Conservation (phyloP, 176 grass and related monocot species). For the Eleusine indica region DNA sequence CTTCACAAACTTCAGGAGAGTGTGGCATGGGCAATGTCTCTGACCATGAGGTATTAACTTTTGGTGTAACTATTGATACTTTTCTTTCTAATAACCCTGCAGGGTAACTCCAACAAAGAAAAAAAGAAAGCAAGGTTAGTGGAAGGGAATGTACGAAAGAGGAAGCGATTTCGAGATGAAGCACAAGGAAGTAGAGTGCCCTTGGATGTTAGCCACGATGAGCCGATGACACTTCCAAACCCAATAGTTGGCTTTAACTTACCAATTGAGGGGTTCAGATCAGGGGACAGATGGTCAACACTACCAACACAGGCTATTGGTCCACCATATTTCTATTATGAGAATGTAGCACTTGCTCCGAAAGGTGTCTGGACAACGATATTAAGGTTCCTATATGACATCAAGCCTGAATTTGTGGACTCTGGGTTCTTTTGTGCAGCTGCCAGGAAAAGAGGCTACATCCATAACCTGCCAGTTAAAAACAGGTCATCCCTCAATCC, state of each 20-base stretch:
- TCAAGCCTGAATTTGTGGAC: constrained; percentile 80
- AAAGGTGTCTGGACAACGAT: constrained; percentile 72
- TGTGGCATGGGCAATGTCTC: too few relatives aligned
- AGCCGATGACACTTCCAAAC: constrained; percentile 49
- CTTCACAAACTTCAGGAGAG: too few relatives aligned
- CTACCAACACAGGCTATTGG: constrained; percentile 55
- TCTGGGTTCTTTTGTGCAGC: constrained; percentile 79
- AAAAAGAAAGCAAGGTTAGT: not conserved
- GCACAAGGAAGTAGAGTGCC: constrained; percentile 27
- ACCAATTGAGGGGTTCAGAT: constrained; percentile 39
- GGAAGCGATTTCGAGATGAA: constrained; percentile 41
- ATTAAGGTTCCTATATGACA: constrained; percentile 67
- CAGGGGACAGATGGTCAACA: constrained; percentile 15
- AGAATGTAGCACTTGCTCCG: constrained; percentile 81
- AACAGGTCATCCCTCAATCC: constrained; percentile 62
- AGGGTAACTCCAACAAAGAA: too few relatives aligned
- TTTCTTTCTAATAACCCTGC: too few relatives aligned
- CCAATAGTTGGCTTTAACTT: constrained; percentile 81
- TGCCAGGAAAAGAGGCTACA: constrained; percentile 73
- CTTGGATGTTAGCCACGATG: constrained; percentile 35
- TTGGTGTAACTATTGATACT: too few relatives aligned
- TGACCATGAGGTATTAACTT: not conserved
- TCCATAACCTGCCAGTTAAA: constrained; percentile 71
- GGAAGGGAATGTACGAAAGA: constrained; percentile 39
- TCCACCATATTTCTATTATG: constrained; percentile 85